Conservation (phyloP, 2,329 filamentous ascomycete species). For the Paradendryphiella salina region DNA sequence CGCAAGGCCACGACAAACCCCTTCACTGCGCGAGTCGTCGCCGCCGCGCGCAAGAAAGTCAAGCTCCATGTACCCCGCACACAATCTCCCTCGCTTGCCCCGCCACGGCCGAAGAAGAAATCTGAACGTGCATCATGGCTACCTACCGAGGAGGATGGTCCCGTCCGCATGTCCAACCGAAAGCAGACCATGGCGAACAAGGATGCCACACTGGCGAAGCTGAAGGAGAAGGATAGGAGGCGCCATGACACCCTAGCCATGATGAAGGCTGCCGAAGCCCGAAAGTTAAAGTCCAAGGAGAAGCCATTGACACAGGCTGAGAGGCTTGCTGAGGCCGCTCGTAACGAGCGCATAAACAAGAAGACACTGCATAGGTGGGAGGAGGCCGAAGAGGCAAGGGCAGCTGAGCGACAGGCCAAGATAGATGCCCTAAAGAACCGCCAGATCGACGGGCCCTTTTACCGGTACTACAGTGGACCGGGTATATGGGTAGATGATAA, state of each 20-base stretch:
- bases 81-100: conserved; percentile 54
- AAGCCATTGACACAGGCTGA: conserved; percentile 86
- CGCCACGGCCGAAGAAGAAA: conserved; percentile 63
- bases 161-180: conserved; percentile 64
- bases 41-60: conserved; percentile 47
- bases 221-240: conserved; percentile 71
- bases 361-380: conserved; percentile 95
- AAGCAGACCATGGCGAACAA: conserved; percentile 65
- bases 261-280: conserved; percentile 64
- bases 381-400: conserved; percentile 83
- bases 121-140: conserved; percentile 73
- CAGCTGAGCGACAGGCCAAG: conserved; percentile 79
- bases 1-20: conserved; percentile 68
- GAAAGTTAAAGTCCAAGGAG: conserved; percentile 73
- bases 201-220: conserved; percentile 64
- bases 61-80: conserved; percentile 45
- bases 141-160: conserved; percentile 64
- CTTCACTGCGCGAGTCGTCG: conserved; percentile 42
- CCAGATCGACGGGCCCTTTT: conserved; percentile 82
- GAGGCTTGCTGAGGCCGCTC: conserved; percentile 76
- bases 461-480: conserved; percentile 92
- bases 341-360: conserved; percentile 82
- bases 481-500: conserved; percentile 79
- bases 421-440: conserved; percentile 86
- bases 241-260: conserved; percentile 69